Base-by-base conservation (phyloP, 2,329 filamentous ascomycete species). In the Dactylellina parvicollis region DNA sequence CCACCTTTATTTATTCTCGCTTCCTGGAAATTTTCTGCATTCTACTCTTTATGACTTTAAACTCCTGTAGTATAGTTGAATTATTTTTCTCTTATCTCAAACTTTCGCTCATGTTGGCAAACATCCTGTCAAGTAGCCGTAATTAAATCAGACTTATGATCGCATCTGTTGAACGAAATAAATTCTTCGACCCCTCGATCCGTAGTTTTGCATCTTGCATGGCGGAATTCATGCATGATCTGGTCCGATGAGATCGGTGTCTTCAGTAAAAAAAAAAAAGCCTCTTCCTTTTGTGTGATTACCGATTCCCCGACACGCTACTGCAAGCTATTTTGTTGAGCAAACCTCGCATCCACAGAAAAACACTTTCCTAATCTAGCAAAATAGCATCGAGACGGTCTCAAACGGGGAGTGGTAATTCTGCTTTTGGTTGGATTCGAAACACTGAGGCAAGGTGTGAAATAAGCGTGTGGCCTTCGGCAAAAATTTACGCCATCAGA, bases 281-380 rank as follows among this genome's bases (percentile, higher is more conserved):
- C n/a, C n/a, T 9, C 28, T 26, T 5, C 34, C 24, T 18, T 32
- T 30, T 50, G 46, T 47, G n/a, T 24, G 16, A 59, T 60, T 47
- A 62, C 69, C 60, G 60, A 66, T 66, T 73, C 69, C 69, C 69
- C 69, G 69, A 44, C 54, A 54, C 60, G 60, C 69, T 73, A 73
- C 69, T 73, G 69, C 69, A 60, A 22, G 30, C 7, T 49, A 18
- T 40, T 30, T 4, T 57, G 36, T 57, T 44, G 20, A 36, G 24
- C 38, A 57, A 56, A 50, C 36, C 67, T 59, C 44, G 69, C 69
- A 73, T 46, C 50, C 32, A 44, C 61, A 42, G 34, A 46, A 54
- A 61, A 47, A 42, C n/a, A 26, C 2, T 60, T 73, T 20, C 60
- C 62, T 44, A 32, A 38, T 47, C 49, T 50, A 26, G 52, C 30